Evolutionary conservation across 371 early-diverging fungal genomes (phyloP).

Genomic region (Fennellomyces sp.): DNA sequence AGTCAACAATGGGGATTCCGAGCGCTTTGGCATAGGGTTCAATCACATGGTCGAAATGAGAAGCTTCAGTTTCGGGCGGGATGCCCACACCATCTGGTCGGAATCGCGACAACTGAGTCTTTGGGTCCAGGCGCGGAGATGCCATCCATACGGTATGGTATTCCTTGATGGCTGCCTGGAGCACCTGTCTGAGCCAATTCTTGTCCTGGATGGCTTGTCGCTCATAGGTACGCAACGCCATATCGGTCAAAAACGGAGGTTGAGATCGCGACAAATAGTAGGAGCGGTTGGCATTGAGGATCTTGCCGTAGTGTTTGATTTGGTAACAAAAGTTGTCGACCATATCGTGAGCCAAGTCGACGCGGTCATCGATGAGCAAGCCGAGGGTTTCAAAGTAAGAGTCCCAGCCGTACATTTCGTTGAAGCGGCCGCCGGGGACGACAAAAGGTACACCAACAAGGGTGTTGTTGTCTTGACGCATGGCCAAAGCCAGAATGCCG

Average conservation of each 20-base stretch:
- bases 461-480: conserved; percentile 54
- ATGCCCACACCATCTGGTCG: conserved; percentile 87
- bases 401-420: conserved; percentile 98
- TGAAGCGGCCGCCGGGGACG: conserved; percentile 95
- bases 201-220: conserved; percentile 36
- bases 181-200: conserved; percentile 70
- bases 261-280: conserved; percentile 94
- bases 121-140: conserved; percentile 71
- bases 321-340: conserved; percentile 93
- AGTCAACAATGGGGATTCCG: conserved; percentile 67
- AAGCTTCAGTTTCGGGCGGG: conserved; percentile 93
- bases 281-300: conserved; percentile 92
- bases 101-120: conserved; percentile 77
- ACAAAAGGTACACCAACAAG: conserved; percentile 85
- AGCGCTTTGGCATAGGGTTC: conserved; percentile 74
- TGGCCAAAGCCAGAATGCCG: conserved; percentile 86
- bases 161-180: conserved; percentile 86
- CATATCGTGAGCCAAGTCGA: conserved; percentile 87
- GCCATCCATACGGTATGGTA: conserved; percentile 88
- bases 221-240: conserved; percentile 78
- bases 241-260: conserved; percentile 95
- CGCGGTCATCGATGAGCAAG: conserved; percentile 75
- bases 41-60: conserved; percentile 88
- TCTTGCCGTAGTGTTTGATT: conserved; percentile 94
- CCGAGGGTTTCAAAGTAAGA: conserved; percentile 90